These are phyloP conservation scores for Auricularia sp. DNA, from an alignment of 768 basidiomycete genomes.

Conservation along the genomic window DNA sequence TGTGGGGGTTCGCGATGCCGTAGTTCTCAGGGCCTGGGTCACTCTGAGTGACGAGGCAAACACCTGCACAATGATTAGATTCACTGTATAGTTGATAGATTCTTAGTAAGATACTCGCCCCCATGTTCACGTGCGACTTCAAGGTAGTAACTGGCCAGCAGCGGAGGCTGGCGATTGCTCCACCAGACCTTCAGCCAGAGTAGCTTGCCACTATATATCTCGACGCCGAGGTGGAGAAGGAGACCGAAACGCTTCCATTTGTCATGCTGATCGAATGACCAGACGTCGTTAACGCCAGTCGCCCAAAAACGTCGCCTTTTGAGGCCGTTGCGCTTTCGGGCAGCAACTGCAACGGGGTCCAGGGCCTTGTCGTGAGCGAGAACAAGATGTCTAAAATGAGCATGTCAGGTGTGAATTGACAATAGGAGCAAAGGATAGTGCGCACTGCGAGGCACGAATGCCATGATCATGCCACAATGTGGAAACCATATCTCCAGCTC, in stretches of 20 bases:
- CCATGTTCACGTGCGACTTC: neutral
- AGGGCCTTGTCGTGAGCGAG: neutral
- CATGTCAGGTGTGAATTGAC: neutral
- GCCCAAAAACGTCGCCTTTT: conserved; percentile 12
- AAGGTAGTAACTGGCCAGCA: conserved; percentile 7
- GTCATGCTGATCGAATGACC: conserved; percentile 17
- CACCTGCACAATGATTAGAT: neutral
- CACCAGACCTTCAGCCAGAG: conserved; percentile 15
- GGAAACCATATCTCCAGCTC: neutral
- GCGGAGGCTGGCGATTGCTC: conserved; percentile 11
- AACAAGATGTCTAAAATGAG: neutral
- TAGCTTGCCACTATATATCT: conserved; percentile 7
- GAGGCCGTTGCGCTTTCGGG: conserved; percentile 38
- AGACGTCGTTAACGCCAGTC: conserved; percentile 13
- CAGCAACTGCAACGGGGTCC: neutral
- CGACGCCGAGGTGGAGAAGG: conserved; percentile 10
- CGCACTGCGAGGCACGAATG: neutral
- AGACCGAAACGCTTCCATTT: conserved; percentile 13
- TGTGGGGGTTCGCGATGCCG: conserved; percentile 36
- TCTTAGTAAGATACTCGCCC: too few species aligned
- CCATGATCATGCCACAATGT: neutral
- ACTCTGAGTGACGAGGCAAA: conserved; percentile 34
- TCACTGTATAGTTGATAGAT: too few species aligned
- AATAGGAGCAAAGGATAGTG: neutral
- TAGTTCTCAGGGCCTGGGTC: conserved; percentile 35